phyloP scores from a whole-genome alignment of 2,329 filamentous ascomycete genomes.

The Microcera coccophila region DNA sequence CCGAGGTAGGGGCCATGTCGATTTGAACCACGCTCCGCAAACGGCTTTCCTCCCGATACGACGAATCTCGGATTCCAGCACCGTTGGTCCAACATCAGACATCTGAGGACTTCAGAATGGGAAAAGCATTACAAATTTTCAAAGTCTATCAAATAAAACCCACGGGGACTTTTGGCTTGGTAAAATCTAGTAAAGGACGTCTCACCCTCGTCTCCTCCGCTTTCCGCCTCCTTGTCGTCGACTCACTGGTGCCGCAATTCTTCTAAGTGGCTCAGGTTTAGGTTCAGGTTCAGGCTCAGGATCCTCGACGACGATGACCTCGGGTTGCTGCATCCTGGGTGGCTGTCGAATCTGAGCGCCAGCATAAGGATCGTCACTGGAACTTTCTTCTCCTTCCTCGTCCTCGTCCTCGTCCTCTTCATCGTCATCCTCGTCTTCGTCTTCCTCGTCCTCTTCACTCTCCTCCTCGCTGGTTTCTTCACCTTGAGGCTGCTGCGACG shows the following conservation, averaged over 20 bases:
- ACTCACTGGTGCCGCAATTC: constrained; percentile 35
- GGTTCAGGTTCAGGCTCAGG: constrained; percentile 28
- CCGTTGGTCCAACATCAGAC: constrained; percentile 19
- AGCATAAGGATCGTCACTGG: constrained; percentile 36
- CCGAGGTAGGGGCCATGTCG: constrained; percentile 21
- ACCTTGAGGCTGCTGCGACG: constrained; percentile 28
- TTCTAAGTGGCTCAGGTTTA: constrained; percentile 29
- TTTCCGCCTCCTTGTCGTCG: constrained; percentile 33
- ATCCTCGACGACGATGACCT: constrained; percentile 38
- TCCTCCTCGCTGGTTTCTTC: constrained; percentile 35
- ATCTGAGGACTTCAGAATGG: constrained; percentile 3
- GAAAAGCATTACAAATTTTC: background rate
- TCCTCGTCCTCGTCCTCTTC: constrained; percentile 23
- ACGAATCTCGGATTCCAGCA: too few species aligned
- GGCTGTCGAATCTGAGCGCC: constrained; percentile 34
- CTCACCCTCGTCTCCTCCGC: constrained; percentile 32
- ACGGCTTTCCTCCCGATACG: too few species aligned
- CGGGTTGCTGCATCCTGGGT: constrained; percentile 30
- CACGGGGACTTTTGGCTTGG: background rate
- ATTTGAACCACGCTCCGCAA: too few species aligned
- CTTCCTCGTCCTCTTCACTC: constrained; percentile 20
- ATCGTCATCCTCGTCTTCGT: constrained; percentile 26
- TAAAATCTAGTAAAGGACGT: constrained; percentile 1
- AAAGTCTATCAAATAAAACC: background rate
- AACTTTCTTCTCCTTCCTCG: constrained; percentile 31